A percentile compares a stretch with the other conserved stretches of the same genome.
Conservation (phyloP, 495 filamentous ascomycete species). For the Trichoderma virens region DNA sequence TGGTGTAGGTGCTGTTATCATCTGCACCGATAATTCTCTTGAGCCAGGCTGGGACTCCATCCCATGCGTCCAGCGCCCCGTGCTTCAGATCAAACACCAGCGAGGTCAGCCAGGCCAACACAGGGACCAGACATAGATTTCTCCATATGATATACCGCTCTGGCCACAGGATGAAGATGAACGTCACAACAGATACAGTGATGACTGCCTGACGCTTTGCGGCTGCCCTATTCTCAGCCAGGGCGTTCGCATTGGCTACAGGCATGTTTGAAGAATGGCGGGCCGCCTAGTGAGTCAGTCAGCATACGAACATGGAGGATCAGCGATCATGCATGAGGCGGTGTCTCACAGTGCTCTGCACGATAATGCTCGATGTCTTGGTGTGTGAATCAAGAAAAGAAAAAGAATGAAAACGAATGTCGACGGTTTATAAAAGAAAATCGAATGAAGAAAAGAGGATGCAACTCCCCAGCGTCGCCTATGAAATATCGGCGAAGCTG, state of each 20-base stretch:
- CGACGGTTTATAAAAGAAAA: too few relatives aligned
- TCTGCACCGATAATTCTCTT: slow-evolving; percentile 1
- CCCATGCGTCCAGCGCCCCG: neutral
- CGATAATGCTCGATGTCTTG: too few relatives aligned
- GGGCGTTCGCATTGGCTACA: neutral
- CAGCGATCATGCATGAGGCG: too few relatives aligned
- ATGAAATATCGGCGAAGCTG: neutral
- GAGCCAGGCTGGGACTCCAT: neutral
- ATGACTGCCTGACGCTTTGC: slow-evolving; percentile 2
- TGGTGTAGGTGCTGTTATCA: neutral
- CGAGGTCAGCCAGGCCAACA: neutral
- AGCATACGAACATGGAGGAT: too few relatives aligned
- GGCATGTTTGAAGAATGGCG: neutral
- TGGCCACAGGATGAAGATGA: slow-evolving; percentile 1
- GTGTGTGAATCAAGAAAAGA: too few relatives aligned
- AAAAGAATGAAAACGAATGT: too few relatives aligned
- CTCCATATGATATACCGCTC: neutral
- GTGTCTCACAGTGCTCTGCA: too few relatives aligned
- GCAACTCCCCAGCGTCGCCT: neutral
- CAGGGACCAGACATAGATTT: neutral
- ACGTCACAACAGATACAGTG: neutral
- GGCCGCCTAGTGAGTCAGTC: neutral
- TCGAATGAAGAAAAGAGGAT: neutral
- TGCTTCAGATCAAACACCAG: neutral
- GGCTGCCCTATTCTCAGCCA: neutral